Conservation (phyloP, 139 green algal genomes). For the Chlorella sp. region DNA sequence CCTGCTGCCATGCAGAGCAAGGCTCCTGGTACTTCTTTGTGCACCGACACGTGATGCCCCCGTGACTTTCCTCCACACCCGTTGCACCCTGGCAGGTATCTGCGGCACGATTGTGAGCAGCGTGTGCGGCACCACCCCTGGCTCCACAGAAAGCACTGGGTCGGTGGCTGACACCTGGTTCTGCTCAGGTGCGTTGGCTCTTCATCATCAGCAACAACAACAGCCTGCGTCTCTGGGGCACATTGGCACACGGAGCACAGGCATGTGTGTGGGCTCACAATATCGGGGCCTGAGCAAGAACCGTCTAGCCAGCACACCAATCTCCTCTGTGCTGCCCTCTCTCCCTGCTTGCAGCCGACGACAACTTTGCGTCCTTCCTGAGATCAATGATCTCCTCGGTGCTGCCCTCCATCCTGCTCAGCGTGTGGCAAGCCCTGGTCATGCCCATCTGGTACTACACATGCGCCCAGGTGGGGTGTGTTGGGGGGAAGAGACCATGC, state of each 20-base stretch:
- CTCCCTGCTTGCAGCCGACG: not conserved
- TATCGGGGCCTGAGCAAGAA: not conserved
- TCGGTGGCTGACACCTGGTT: conserved; percentile 54
- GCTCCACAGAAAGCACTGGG: not conserved
- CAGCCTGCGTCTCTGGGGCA: not conserved
- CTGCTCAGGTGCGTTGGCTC: conserved; percentile 42
- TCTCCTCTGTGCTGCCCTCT: not conserved
- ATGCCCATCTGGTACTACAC: conserved; percentile 21
- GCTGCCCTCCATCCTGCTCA: conserved; percentile 76
- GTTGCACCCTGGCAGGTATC: conserved; percentile 3
- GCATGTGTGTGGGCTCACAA: not conserved
- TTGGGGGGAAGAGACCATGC: not conserved
- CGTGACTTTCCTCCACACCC: not conserved
- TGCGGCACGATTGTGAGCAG: conserved; percentile 32
- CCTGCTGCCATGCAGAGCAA: not conserved
- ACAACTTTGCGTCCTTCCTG: conserved; percentile 45
- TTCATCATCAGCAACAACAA: too few relatives aligned
- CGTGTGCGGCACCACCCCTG: not conserved
- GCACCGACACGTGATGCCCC: too few relatives aligned
- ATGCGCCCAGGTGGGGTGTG: conserved; percentile 11
- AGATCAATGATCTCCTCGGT: conserved; percentile 67
- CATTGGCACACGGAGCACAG: not conserved
- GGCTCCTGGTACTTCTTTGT: not conserved
- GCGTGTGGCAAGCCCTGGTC: conserved; percentile 67
- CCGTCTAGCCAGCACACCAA: not conserved